Base-by-base conservation (phyloP, 1,284 basidiomycete species). In the Ustilago lituana region DNA sequence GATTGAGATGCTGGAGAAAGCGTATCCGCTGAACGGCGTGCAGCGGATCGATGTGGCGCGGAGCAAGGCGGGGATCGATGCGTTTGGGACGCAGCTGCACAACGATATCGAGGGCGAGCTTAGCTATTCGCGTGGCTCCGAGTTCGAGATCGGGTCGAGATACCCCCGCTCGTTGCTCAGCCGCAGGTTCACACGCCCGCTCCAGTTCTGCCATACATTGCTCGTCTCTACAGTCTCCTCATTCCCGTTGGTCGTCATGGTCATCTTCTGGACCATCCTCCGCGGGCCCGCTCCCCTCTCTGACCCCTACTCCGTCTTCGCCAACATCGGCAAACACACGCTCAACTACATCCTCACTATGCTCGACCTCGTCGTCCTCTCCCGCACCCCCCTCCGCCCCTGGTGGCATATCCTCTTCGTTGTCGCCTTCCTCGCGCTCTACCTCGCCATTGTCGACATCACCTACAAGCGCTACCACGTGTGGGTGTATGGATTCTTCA, bases 191-290 rank as follows among this genome's bases (percentile, higher is more conserved):
- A 44, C 56, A 20, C 19, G 72, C 0, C 49, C 63, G 17, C 38
- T 79, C 26, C 67, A 61, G 27, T 31, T 66, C 20, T 46, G 26
- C 27, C 59, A 62, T 23, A 53, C 54, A 8, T 37, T 74, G 31
- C 53, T 74, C 14, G 59, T 67, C 8, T 52, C 48, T 4, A 74
- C 72, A 2, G 55, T 74, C 5, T 49, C 49, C 23, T 37, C 53
- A 2, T 48, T 66, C 88, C 89, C 90, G 4, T 82, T 91, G 53
- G 76, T 91, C 20, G 88, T 90, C 1, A 89, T 88, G 0, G 82
- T 86, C 29, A 87, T 90, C 0, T 91, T 84, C 76, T 91, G 90
- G 90, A 73, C 84, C 0, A 72, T 90, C 7, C 83, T 91, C 3
- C 78, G 81, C 5, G 63, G 56, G 0, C 20, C 52, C 0, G 10